Evolutionary conservation across 2,329 filamentous ascomycete species (phyloP), one percentile per base, ranked within the genome.

Genomic region (Verticillium nubilum): DNA sequence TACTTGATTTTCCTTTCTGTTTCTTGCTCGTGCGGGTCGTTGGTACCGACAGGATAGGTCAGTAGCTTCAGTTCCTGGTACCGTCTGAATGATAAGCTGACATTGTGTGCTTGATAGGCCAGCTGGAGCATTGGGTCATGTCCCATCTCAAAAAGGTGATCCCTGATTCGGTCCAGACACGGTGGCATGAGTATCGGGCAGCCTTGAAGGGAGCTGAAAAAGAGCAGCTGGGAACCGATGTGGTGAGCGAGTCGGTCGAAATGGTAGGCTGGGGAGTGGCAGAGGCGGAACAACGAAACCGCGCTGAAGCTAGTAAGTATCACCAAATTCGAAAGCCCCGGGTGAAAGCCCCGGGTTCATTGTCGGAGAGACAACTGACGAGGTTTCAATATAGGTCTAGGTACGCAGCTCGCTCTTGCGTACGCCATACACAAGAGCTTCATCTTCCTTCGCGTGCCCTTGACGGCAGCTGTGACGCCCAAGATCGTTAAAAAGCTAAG

Each of bases 361-460:
- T 50, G 10, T 19, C 7, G 19, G 19, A 13, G 42, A 12, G 10
- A 50, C 19, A 10, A 50, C 52, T 53, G 4, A 53, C 52, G 15
- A 53, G 28, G 17, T 28, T 9, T 53, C 7, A 27, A 37, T 37
- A 42, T 63, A 88, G 85, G 85, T 66, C 73, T 88, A 33, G 85
- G 81, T 57, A 98, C 95, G 9, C 92, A 97, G 71, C 79, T 99
- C 29, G 92, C 91, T 17, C 83, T 99, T 55, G 95, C 95, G 13
- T 99, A 99, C 70, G 94, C 94, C 28, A 91, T 99, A 60, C 95
- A 99, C 81, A 99, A 99, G 78, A 96, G 90, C 67, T 92, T 98
- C 74, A 97, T 99, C 69, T 97, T 99, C 74, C 74, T 98, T 65
- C 86, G 95, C n/a, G 92, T 99, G 10, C 95, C 95, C 9, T 77